Conservation (phyloP, 768 basidiomycete genomes). For the Boletus pseudo-olivaceus region DNA sequence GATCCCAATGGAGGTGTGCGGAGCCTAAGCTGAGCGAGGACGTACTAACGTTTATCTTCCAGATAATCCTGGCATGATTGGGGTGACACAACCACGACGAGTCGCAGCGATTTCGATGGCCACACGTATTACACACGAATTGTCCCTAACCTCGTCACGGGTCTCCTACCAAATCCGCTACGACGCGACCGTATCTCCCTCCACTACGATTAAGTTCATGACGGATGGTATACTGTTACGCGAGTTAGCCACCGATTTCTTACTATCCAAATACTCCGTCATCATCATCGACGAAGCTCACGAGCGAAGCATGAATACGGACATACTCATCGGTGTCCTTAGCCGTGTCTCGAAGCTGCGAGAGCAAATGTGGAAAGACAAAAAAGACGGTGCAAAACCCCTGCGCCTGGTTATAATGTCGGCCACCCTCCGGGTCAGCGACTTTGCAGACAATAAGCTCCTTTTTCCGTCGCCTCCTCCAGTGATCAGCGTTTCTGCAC, state of each 20-base stretch:
- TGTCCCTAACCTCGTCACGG: conserved; percentile 74
- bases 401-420: conserved; percentile 97
- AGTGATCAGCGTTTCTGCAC: conserved; percentile 81
- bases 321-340: conserved; percentile 95
- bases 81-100: conserved; percentile 93
- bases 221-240: conserved; percentile 96
- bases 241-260: conserved; percentile 87
- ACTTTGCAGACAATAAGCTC: conserved; percentile 82
- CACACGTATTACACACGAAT: conserved; percentile 84
- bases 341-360: conserved; percentile 88
- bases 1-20: conserved; percentile 69
- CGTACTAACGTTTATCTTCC: conserved; percentile 3
- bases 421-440: conserved; percentile 89
- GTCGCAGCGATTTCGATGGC: conserved; percentile 98
- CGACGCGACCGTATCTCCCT: conserved; percentile 86
- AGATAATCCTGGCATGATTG: conserved; percentile 99
- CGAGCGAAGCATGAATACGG: conserved; percentile 97
- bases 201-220: conserved; percentile 98
- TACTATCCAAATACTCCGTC: conserved; percentile 91
- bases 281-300: conserved; percentile 98
- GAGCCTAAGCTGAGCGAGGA: background rate
- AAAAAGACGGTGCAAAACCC: conserved; percentile 74
- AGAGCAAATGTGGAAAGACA: conserved; percentile 84
- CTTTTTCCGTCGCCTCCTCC: conserved; percentile 87
- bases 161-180: conserved; percentile 99